These are phyloP conservation scores for Zymoseptoria crescenta DNA, from an alignment of 2,329 filamentous ascomycete genomes.

Conservation along the genomic window DNA sequence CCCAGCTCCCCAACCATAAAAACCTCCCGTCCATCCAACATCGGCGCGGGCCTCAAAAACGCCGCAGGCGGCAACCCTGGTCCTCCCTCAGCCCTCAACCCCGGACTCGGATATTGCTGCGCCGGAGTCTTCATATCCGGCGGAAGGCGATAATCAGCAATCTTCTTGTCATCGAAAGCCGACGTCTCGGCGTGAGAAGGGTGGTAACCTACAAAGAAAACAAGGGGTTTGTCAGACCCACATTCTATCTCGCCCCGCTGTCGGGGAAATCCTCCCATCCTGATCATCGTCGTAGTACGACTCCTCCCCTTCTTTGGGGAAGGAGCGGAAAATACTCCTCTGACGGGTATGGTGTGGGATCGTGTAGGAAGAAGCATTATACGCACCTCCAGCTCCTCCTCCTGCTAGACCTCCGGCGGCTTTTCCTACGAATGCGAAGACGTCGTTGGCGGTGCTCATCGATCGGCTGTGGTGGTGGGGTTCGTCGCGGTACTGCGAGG, in stretches of 20 bases:
- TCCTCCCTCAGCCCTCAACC: slow-evolving; percentile 10
- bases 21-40: slow-evolving; percentile 12
- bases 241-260: slow-evolving; percentile 3
- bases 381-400: not conserved
- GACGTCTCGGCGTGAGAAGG: not conserved
- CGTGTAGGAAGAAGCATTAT: slow-evolving; percentile 12
- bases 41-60: slow-evolving; percentile 10
- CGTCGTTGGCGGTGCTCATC: slow-evolving; percentile 20
- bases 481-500: slow-evolving; percentile 3
- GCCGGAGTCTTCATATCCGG: not conserved
- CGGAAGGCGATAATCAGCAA: not conserved
- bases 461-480: slow-evolving; percentile 14
- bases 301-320: not conserved
- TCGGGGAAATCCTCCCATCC: slow-evolving; percentile 4
- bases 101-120: slow-evolving; percentile 1
- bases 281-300: not conserved
- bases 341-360: slow-evolving; percentile 19
- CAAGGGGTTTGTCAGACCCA: slow-evolving; percentile 21
- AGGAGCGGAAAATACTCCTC: slow-evolving; percentile 20
- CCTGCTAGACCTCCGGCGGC: not conserved
- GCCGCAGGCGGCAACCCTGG: slow-evolving; percentile 5
- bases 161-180: not conserved
- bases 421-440: slow-evolving; percentile 24
- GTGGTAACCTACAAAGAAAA: slow-evolving; percentile 16
- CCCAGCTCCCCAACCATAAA: not conserved